Percentiles rank a stretch among this genome's conserved stretches.
Conservation (phyloP, 1,284 basidiomycete species). For the Sporisorium reilianum region DNA sequence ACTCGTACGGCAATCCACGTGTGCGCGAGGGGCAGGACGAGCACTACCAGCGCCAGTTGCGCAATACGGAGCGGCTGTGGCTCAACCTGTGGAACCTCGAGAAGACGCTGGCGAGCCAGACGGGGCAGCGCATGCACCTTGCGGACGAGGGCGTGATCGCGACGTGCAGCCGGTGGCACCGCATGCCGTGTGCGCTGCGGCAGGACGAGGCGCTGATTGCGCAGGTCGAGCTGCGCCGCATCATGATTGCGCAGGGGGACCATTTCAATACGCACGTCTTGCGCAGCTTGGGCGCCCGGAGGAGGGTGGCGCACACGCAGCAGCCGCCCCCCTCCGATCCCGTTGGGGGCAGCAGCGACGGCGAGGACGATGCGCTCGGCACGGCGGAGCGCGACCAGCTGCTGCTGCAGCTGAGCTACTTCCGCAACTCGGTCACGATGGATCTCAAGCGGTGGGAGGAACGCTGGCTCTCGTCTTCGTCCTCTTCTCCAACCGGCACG, state of each 20-base stretch:
- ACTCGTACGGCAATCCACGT: constrained; percentile 20
- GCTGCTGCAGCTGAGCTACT: constrained; percentile 34
- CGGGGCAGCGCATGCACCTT: constrained; percentile 50
- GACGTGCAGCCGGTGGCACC: constrained; percentile 40
- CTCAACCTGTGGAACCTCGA: constrained; percentile 52
- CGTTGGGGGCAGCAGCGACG: background rate
- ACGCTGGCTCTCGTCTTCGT: constrained; percentile 26
- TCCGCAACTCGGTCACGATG: constrained; percentile 36
- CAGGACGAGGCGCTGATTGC: constrained; percentile 55
- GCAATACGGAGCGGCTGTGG: constrained; percentile 54
- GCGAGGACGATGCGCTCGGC: background rate
- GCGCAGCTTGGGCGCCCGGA: constrained; percentile 16
- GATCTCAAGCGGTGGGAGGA: constrained; percentile 55
- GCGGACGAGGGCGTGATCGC: constrained; percentile 50
- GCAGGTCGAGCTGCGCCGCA: constrained; percentile 42
- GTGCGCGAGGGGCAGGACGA: constrained; percentile 5
- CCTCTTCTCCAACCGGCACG: background rate
- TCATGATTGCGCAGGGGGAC: constrained; percentile 36
- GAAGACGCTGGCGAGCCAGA: constrained; percentile 47
- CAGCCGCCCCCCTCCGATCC: background rate
- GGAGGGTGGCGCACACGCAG: background rate
- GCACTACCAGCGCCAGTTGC: constrained; percentile 47
- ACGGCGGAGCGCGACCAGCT: constrained; percentile 34
- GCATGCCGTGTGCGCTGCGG: constrained; percentile 27
- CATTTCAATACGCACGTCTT: constrained; percentile 44